A percentile compares a stretch with the other conserved stretches of the same genome.
phyloP scores from a whole-genome alignment of 352 stramenopile genomes.

The Globisporangium ultimum region DNA sequence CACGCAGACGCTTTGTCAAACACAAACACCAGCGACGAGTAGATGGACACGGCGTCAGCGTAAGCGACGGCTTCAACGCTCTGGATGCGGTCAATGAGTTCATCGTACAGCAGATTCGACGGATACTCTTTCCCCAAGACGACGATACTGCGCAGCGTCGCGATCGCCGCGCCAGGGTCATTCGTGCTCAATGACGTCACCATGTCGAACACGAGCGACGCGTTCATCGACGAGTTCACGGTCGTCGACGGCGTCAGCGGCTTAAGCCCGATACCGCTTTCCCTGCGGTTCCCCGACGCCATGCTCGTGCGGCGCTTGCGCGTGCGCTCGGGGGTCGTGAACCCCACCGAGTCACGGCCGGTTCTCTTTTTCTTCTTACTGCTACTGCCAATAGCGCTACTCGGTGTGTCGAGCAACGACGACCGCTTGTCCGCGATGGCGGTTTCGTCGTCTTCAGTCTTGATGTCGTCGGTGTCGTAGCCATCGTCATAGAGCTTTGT shows the following conservation, averaged over 20 bases:
- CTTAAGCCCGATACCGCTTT: constrained; percentile 30
- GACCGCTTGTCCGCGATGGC: constrained; percentile 2
- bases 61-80: constrained; percentile 69
- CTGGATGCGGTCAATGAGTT: constrained; percentile 80
- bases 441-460: background rate
- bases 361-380: constrained; percentile 8
- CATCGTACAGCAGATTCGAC: constrained; percentile 72
- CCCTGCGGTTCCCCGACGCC: constrained; percentile 1
- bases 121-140: constrained; percentile 82
- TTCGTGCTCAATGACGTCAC: constrained; percentile 82
- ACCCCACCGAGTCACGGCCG: background rate
- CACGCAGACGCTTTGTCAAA: constrained; percentile 72
- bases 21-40: constrained; percentile 76
- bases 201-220: constrained; percentile 80
- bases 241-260: constrained; percentile 56
- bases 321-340: constrained; percentile 11
- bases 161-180: constrained; percentile 72
- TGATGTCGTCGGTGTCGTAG: constrained; percentile 8
- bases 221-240: constrained; percentile 75
- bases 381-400: too few species aligned
- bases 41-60: constrained; percentile 68
- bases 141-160: constrained; percentile 75
- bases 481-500: background rate
- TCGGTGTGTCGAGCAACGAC: constrained; percentile 2
- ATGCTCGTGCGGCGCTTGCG: constrained; percentile 37